phyloP scores from a whole-genome alignment of 306 rosid species.

The Leucaena leucocephala region DNA sequence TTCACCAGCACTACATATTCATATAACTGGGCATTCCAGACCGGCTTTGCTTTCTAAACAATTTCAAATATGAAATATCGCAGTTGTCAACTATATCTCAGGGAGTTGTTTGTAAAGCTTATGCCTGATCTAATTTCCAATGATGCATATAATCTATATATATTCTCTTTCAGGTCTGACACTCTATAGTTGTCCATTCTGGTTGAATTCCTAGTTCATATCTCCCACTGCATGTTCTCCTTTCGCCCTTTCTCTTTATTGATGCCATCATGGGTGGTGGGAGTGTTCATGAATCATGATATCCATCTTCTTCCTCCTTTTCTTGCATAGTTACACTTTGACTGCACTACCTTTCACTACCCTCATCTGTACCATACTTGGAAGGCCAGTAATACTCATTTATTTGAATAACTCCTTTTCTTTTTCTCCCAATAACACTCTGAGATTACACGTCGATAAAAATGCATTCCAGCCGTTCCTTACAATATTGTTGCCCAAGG shows the following conservation, averaged over 20 bases:
- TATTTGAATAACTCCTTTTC: neutral
- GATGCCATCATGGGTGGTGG: neutral
- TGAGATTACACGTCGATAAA: neutral
- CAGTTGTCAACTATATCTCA: neutral
- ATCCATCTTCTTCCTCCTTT: neutral
- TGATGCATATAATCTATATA: conserved; percentile 5
- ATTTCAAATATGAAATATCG: neutral
- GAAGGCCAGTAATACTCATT: neutral
- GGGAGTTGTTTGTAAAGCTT: neutral
- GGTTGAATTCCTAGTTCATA: neutral
- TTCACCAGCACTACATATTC: neutral
- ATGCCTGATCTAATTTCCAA: neutral
- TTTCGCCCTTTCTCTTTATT: neutral
- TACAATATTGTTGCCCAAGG: neutral
- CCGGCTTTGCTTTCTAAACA: neutral
- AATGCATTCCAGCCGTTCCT: neutral
- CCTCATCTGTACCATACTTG: neutral
- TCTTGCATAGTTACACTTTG: neutral
- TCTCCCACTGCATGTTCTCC: neutral
- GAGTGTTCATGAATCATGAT: neutral
- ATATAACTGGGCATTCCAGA: neutral
- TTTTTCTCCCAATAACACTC: neutral
- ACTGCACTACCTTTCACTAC: neutral
- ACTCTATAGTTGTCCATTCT: conserved; percentile 8
- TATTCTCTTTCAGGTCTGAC: neutral